These are phyloP conservation scores for Xylariales sp. DNA, from an alignment of 2,329 filamentous ascomycete genomes.

Conservation along the genomic window DNA sequence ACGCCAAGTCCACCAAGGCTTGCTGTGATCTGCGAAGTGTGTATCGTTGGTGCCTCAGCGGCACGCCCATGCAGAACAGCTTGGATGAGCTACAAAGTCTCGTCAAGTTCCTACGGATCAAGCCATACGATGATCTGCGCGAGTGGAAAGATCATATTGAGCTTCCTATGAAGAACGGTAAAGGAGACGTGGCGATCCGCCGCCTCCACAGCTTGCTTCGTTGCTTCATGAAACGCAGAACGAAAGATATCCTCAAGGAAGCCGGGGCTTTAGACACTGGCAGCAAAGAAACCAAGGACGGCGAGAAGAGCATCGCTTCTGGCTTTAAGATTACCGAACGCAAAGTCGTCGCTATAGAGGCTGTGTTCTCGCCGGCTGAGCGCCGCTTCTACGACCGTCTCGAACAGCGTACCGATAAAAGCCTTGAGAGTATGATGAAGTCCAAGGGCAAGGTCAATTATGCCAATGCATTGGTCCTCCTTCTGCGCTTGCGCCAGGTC, in stretches of 20 bases:
- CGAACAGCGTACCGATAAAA: constrained; percentile 78
- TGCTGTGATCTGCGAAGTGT: constrained; percentile 79
- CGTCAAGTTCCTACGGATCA: constrained; percentile 87
- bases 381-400: constrained; percentile 80
- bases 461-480: constrained; percentile 84
- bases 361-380: constrained; percentile 75
- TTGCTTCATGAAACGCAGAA: constrained; percentile 98
- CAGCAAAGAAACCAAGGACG: constrained; percentile 54
- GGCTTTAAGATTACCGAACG: constrained; percentile 90
- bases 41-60: constrained; percentile 94
- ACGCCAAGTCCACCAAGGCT: constrained; percentile 90
- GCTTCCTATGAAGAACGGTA: constrained; percentile 80
- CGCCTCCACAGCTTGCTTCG: constrained; percentile 79
- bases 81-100: constrained; percentile 92
- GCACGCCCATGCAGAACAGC: constrained; percentile 97
- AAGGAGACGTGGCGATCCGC: constrained; percentile 82
- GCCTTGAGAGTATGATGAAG: constrained; percentile 86
- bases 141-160: constrained; percentile 93
- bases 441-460: constrained; percentile 82
- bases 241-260: constrained; percentile 91
- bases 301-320: constrained; percentile 45
- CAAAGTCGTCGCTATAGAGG: constrained; percentile 75
- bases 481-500: constrained; percentile 85
- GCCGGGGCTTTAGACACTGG: constrained; percentile 77
- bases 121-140: constrained; percentile 79